Conservation (phyloP, 495 filamentous ascomycete genomes). For the Penicillium soppii region DNA sequence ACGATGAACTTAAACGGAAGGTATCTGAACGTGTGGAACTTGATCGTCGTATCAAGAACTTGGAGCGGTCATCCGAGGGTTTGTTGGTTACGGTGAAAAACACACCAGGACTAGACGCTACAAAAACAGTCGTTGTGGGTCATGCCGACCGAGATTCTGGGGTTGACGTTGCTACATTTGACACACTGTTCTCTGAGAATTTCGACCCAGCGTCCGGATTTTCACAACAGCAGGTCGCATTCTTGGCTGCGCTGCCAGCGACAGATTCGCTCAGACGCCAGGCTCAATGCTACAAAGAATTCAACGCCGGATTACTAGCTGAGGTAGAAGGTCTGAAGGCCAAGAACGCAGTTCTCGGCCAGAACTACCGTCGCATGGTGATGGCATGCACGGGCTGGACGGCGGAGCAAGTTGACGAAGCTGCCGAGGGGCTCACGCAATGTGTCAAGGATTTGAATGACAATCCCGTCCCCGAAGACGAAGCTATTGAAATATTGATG, state of each 20-base stretch:
- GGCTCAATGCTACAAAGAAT: constrained; percentile 32
- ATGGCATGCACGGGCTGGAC: constrained; percentile 50
- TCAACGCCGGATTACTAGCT: constrained; percentile 34
- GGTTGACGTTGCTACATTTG: constrained; percentile 40
- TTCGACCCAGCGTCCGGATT: constrained; percentile 40
- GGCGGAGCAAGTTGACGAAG: constrained; percentile 48
- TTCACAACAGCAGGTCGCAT: constrained; percentile 36
- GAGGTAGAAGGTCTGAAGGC: constrained; percentile 42
- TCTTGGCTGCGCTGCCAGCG: constrained; percentile 29
- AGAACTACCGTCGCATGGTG: constrained; percentile 50
- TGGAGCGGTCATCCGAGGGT: constrained; percentile 53
- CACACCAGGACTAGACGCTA: constrained; percentile 29
- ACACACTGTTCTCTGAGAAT: constrained; percentile 32
- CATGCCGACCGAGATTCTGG: constrained; percentile 56
- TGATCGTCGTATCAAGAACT: constrained; percentile 60
- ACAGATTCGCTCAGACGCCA: constrained; percentile 29
- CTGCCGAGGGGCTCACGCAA: constrained; percentile 45
- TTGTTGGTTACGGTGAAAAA: constrained; percentile 40
- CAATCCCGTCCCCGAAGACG: constrained; percentile 47
- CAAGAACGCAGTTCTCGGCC: constrained; percentile 45
- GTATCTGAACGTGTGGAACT: constrained; percentile 57
- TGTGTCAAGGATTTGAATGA: constrained; percentile 51
- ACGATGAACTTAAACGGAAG: constrained; percentile 64
- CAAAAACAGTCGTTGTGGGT: constrained; percentile 37
- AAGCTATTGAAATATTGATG: constrained; percentile 50